phyloP scores from a whole-genome alignment of 257 asterid species.

The Lycium barbarum region DNA sequence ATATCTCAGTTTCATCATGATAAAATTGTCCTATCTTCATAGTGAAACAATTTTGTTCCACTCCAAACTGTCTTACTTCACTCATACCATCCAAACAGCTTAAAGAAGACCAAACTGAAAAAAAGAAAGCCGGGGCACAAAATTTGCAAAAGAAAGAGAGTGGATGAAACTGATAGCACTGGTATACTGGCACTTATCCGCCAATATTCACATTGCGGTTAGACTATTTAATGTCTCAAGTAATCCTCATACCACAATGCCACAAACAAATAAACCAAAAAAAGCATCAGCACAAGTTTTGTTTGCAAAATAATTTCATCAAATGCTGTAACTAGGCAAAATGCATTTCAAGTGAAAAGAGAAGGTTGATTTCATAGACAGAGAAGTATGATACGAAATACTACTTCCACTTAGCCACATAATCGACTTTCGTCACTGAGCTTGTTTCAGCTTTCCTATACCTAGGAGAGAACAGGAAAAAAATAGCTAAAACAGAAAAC shows the following conservation, averaged over 20 bases:
- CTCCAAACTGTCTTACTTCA: not conserved
- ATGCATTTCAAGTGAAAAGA: conserved; percentile 16
- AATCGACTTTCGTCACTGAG: not conserved
- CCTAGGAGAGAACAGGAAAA: not conserved
- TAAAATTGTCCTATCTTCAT: not conserved
- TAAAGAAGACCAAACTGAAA: conserved; percentile 19
- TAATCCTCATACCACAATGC: not conserved
- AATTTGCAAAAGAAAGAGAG: not conserved
- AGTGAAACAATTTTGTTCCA: not conserved
- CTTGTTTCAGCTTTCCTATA: conserved; percentile 7
- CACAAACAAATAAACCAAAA: not conserved
- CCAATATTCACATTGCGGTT: not conserved
- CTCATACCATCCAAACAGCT: not conserved
- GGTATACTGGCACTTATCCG: not conserved
- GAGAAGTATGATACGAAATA: not conserved
- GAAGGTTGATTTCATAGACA: not conserved
- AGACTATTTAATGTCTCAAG: not conserved
- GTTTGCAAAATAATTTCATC: not conserved
- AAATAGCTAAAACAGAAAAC: not conserved
- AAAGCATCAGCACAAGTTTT: not conserved
- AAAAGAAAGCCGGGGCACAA: not conserved
- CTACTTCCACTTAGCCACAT: conserved; percentile 19
- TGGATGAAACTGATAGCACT: not conserved
- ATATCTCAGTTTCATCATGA: not conserved
- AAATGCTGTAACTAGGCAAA: not conserved